Base-by-base conservation (phyloP, 345 rosid species). In the Stellera chamaejasme region DNA sequence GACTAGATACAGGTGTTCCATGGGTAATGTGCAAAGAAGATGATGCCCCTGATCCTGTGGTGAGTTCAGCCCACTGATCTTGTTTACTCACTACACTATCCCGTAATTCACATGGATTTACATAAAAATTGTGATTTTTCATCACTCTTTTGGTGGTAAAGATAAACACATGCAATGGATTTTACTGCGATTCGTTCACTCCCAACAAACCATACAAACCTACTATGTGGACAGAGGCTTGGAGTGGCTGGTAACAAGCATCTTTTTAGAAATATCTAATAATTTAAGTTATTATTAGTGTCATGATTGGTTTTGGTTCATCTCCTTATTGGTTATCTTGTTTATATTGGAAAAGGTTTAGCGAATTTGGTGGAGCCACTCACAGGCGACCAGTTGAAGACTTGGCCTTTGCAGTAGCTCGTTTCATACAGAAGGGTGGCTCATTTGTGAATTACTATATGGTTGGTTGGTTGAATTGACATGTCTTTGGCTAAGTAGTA, bases 171-270 rank as follows among this genome's bases (percentile, higher is more conserved):
- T 93, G 99, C 42, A 93, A 93, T 27, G 96, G 99, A 14, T 93
- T 93, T 63, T 93, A 93, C 69, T 93, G 99, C 6, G 97, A 93
- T 75, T 65, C 65, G 52, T 86, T 88, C 72, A 58, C 91, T 64
- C 96, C 99, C 42, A 86, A 89, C 74, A 93, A 76, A 77, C 89
- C 93, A 50, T 69, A 84, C 77, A 93, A 89, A 68, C 99, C 99
- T 52, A 78, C 59, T 50, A 42, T 93, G 77, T 93, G 99, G 99
- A 93, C 99, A 6, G 99, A 93, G 67, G 96, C 96, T 52, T 93
- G 97, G 99, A 89, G 86, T 69, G 99, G 99, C 75, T 93, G 99
- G 99, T 92, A 83, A 70, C 41, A 47, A 23, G 13, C 28, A 13
- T n/a, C 23, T 54, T 51, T 10, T 47, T 26, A 7, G 39, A 32